A percentile compares a stretch with the other conserved stretches of the same genome.
Conservation (phyloP, 768 basidiomycete species). For the Cyathus striatus region DNA sequence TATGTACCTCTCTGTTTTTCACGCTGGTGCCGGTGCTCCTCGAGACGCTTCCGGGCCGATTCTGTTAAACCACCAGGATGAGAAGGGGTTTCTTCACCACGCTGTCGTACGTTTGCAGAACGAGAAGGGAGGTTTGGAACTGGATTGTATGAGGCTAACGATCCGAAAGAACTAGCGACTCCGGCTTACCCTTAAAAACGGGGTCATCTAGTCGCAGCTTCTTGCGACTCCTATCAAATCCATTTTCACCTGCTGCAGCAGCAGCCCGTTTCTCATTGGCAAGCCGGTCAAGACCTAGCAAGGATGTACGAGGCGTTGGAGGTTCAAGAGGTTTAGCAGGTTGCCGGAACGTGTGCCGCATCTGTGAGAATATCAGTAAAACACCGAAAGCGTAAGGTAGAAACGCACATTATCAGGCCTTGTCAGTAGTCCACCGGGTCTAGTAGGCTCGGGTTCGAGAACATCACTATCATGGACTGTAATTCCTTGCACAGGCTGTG, state of each 20-base stretch:
- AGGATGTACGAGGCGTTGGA: slow-evolving; percentile 70
- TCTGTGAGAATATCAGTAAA: slow-evolving; percentile 2
- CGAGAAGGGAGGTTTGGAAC: slow-evolving; percentile 75
- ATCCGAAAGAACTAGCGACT: too few species aligned
- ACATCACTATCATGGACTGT: slow-evolving; percentile 77
- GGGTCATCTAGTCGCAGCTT: slow-evolving; percentile 60
- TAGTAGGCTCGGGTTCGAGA: slow-evolving; percentile 71
- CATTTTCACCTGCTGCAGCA: slow-evolving; percentile 36
- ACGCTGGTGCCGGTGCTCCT: slow-evolving; percentile 67
- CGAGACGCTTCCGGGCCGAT: slow-evolving; percentile 60
- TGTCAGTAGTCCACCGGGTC: slow-evolving; percentile 70
- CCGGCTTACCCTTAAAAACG: slow-evolving; percentile 88
- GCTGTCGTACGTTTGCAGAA: slow-evolving; percentile 56
- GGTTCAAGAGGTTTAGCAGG: slow-evolving; percentile 72
- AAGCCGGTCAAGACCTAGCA: slow-evolving; percentile 83
- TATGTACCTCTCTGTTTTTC: slow-evolving; percentile 64
- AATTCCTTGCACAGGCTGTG: slow-evolving; percentile 69
- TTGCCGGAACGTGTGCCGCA: slow-evolving; percentile 80
- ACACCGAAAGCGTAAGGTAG: not conserved
- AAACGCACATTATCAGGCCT: slow-evolving; percentile 53
- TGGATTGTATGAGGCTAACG: too few species aligned
- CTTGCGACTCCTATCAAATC: slow-evolving; percentile 55
- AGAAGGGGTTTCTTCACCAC: slow-evolving; percentile 90
- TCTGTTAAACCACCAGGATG: slow-evolving; percentile 88
- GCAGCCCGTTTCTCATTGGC: slow-evolving; percentile 84